Evolutionary conservation across 2,329 filamentous ascomycete genomes (phyloP), one percentile per base, ranked within the genome.

Genomic region (Bipolaris oryzae): DNA sequence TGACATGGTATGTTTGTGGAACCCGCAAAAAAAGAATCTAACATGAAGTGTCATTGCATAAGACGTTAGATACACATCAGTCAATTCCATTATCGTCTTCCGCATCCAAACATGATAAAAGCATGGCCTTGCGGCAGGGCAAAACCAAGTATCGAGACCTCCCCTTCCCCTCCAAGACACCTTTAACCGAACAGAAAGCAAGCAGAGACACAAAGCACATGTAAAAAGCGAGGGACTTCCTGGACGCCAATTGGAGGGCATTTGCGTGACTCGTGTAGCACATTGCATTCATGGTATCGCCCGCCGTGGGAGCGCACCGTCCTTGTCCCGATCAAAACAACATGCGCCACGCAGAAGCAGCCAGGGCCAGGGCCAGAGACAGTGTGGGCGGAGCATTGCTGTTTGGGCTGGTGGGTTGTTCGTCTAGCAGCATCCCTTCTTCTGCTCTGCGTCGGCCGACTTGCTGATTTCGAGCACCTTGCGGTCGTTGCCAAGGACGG

Each of bases 381-480:
- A 57, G 56, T 15, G 49, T 60, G 62, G 56, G 48, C 59, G 55
- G 47, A 61, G 53, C 37, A 28, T 57, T 46, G 50, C 48, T 57
- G 39, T 46, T 38, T 28, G 41, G 23, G 50, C 43, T 34, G 42
- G 25, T 45, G 42, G n/a, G 25, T 50, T 43, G 21, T 23, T 54
- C 49, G 68, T 76, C 82, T 86, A 94, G 80, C 91, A 95, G 81
- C 91, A 95, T 78, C 89, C 88, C 66, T 87, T 84, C 84, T 96
- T 94, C 72, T 86, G 84, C 69, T 90, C 85, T 72, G 91, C 85
- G 69, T 95, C 91, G 67, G 90, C 87, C 49, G 91, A 87, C 80
- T 94, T 92, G 84, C 87, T 94, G 72, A 96, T 89, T 64, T 92
- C 89, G 73, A 98, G 90, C 47, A 84, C 81, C 77, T 90, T 92